Base-by-base conservation (phyloP, 257 asterid genomes). In the Penstemon davidsonii region DNA sequence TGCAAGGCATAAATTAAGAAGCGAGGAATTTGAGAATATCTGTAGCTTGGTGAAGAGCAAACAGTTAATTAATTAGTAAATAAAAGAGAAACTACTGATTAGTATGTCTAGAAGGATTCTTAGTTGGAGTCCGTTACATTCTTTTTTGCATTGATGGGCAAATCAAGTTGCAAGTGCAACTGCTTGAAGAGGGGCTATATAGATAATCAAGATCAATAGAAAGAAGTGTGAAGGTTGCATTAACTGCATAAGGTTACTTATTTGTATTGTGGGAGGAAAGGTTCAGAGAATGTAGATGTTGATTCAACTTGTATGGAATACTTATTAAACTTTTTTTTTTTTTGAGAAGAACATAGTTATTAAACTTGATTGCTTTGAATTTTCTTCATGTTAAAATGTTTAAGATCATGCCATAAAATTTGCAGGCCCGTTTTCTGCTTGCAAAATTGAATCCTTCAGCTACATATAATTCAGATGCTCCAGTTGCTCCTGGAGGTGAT, bases 381-480 rank as follows among this genome's bases (percentile, higher is more conserved):
- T 37, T 37, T 58, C 69, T 67, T 64, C 58, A 60, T 63, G 19
- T 12, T 70, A 54, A 43, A 67, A 49, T 63, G 56, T 18, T 53
- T 39, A 70, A 42, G 18, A 10, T 62, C 19, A 65, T 56, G 55
- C 62, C 41, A 37, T 70, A 62, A 67, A 73, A 71, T 60, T 42
- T 67, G 81, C 91, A 94, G 99, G 99, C 97, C 42, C 96, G 96
- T 58, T 94, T 94, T 78, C 76, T 94, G 86, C 89, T 94, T 39
- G 99, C 96, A 52, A 94, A 94, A 77, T 86, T 91, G 87, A 94
- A 94, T 83, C 99, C 99, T 66, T 94, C 99, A 43, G 91, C 96
- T 42, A 94, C 96, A 50, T 86, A 94, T 76, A 94, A 84, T 75
- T 82, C 97, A 45, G 95, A 87, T 76, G 74, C 79, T 49, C 84